Base-by-base conservation (phyloP, 495 filamentous ascomycete species). In the Hypoxylon subgilvum region DNA sequence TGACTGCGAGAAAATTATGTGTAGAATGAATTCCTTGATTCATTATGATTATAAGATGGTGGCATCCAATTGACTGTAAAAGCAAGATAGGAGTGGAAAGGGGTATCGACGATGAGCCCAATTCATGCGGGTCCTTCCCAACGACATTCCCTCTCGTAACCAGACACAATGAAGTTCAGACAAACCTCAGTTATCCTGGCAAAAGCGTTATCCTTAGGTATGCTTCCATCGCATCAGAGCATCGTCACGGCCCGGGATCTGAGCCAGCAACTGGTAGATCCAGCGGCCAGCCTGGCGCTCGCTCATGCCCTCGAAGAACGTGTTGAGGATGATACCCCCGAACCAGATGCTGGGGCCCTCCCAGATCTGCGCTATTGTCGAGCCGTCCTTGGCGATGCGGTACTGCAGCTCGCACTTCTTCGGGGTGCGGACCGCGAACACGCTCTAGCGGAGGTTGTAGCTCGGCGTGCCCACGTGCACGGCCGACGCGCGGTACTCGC, bases 141-240 rank as follows among this genome's bases (percentile, higher is more conserved):
- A n/a, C n/a, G n/a, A n/a, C n/a, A n/a, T n/a, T n/a, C n/a, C n/a
- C n/a, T n/a, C n/a, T n/a, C 23, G 23, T 8, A 3, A 27, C 23
- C 23, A 27, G n/a, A 27, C 23, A 27, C 23, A 3, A 27, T 27
- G n/a, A n/a, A n/a, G n/a, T 27, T 8, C 23, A 3, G 8, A 3
- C 23, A 8, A 8, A 8, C 4, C 23, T 8, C 8, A 27, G 23
- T 27, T 27, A 4, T 27, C 23, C 23, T 27, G 8, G 8, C 23
- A 8, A 27, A 8, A 27, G 0, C 52, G 73, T 32, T 44, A 34
- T 50, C 30, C 18, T 34, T 28, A n/a, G 31, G n/a, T n/a, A n/a
- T n/a, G n/a, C n/a, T n/a, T 40, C 54, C 54, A 64, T 39, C 27
- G 49, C 10, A 57, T 52, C 3, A 50, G 18, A 12, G 54, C 8